Evolutionary conservation across 441 rosid genomes (phyloP).

Genomic region (Adansonia rubrostipa): DNA sequence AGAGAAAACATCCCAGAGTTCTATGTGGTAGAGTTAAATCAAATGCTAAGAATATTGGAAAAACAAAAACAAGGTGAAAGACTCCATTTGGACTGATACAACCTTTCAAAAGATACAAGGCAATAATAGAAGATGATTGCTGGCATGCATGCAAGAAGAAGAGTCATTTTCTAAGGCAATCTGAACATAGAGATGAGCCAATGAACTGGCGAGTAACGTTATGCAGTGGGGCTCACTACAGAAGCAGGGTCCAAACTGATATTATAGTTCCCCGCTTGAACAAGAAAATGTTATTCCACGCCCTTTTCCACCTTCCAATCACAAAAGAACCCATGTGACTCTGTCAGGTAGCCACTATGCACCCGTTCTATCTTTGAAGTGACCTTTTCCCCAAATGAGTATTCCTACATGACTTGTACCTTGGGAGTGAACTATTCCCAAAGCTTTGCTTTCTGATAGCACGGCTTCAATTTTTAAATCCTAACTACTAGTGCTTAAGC

Average conservation of each 20-base stretch:
- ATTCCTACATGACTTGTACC: conserved; percentile 27
- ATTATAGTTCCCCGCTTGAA: conserved; percentile 19
- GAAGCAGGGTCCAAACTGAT: conserved; percentile 26
- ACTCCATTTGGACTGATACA: conserved; percentile 13
- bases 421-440: not conserved
- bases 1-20: conserved; percentile 30
- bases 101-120: conserved; percentile 8
- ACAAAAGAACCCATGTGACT: conserved; percentile 41
- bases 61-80: conserved; percentile 10
- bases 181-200: not conserved
- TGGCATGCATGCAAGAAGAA: conserved; percentile 21
- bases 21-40: not conserved
- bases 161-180: conserved; percentile 24
- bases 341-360: conserved; percentile 38
- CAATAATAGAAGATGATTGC: conserved; percentile 32
- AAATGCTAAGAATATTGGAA: not conserved
- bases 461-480: not conserved
- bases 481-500: conserved; percentile 19
- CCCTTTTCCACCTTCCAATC: conserved; percentile 36
- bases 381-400: conserved; percentile 30
- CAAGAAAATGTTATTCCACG: conserved; percentile 29
- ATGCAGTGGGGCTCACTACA: conserved; percentile 31
- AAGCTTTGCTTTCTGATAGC: conserved; percentile 24
- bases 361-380: conserved; percentile 25
- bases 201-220: conserved; percentile 19